Base-by-base conservation (phyloP, 1,284 basidiomycete species). In the Xanthoconium separans region DNA sequence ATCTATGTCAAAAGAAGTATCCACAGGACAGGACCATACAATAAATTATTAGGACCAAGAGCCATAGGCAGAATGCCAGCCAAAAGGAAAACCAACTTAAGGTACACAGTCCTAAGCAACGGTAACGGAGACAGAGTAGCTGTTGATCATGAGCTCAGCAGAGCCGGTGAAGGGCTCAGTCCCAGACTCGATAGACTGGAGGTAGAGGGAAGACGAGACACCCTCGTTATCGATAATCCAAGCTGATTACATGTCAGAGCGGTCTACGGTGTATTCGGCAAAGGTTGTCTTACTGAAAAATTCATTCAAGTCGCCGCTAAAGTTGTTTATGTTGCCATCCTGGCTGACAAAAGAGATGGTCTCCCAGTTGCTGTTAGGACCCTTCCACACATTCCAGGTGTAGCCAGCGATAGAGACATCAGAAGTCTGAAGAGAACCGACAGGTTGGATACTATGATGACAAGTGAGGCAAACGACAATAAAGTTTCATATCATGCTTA, bases 341-440 rank as follows among this genome's bases (percentile, higher is more conserved):
- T 73, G 66, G 57, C 74, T 78, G 58, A 83, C 78, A 65, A 84
- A 84, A 16, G 81, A 82, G 50, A 81, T 65, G 16, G 81, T 80
- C 62, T 82, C 64, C 82, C 81, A 83, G 69, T 79, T 80, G 34
- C 71, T 50, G 64, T 82, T 82, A 6, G 80, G 77, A 30, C 81
- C 81, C 48, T 66, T 73, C 81, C 82, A 84, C 37, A 84, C 70
- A 58, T 78, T 76, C 82, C 82, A 85, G 5, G 72, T 75, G 61
- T 81, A 71, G 33, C 79, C 79, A 7, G 74, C 81, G 22, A 84
- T 58, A 16, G 61, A 61, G 37, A 78, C 72, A 22, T 68, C 75
- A 9, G 74, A 74, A 2, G 66, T 68, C 47, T 77, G 73, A 57
- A 77, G 76, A 27, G 77, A 78, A 43, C 82, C 82, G 24, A 83